Conservation (phyloP, 176 grass and related monocot species). For the Oropetium thomaeum region DNA sequence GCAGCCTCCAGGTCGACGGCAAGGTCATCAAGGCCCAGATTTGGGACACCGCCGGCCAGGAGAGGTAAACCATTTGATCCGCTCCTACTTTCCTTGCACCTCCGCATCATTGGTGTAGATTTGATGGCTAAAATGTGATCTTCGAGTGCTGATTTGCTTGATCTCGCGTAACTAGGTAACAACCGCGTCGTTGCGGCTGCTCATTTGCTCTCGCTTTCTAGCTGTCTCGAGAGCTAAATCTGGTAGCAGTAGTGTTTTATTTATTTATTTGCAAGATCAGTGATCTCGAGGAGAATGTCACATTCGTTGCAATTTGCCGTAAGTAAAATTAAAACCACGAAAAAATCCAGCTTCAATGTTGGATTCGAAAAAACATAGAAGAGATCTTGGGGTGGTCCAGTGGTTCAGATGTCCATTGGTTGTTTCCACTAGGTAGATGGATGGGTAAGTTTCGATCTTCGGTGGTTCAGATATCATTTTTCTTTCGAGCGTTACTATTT, state of each 20-base stretch:
- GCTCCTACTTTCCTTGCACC: neutral
- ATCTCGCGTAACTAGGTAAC: conserved; percentile 9
- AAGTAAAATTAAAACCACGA: neutral
- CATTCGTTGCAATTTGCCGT: neutral
- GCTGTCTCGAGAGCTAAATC: conserved; percentile 19
- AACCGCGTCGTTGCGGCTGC: neutral
- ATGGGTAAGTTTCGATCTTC: conserved; percentile 4
- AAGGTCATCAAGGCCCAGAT: conserved; percentile 84
- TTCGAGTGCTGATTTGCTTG: neutral
- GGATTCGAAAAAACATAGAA: conserved; percentile 17
- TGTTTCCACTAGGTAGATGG: conserved; percentile 3
- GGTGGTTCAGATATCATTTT: conserved; percentile 14
- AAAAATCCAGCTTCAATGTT: neutral
- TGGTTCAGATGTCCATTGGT: conserved; percentile 27
- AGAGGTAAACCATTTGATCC: conserved; percentile 47
- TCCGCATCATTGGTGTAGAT: conserved; percentile 13
- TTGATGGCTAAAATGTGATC: conserved; percentile 13
- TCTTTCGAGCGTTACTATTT: neutral
- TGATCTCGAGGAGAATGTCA: neutral
- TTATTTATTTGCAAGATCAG: neutral
- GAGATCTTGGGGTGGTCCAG: conserved; percentile 23
- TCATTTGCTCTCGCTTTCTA: conserved; percentile 4
- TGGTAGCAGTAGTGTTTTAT: neutral
- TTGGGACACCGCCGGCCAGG: conserved; percentile 78
- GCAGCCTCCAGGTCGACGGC: conserved; percentile 66